A percentile compares a stretch with the other conserved stretches of the same genome.
These are phyloP conservation scores for Malassezia sympodialis DNA, from an alignment of 1,284 basidiomycete species.

Conservation along the genomic window DNA sequence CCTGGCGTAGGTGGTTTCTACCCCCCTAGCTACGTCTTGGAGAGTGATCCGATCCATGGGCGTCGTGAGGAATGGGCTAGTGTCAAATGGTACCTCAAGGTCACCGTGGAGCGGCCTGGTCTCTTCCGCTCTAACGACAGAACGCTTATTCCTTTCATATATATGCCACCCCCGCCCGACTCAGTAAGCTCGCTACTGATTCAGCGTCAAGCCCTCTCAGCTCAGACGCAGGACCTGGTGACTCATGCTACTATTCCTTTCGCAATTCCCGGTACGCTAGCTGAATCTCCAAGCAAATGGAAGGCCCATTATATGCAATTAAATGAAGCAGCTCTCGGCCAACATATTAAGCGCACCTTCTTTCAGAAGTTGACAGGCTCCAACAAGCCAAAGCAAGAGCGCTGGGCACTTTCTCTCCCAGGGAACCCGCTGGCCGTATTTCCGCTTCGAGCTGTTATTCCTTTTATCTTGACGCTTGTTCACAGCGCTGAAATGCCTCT, in stretches of 20 bases:
- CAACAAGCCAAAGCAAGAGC: constrained; percentile 14
- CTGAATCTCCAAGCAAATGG: constrained; percentile 15
- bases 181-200: constrained; percentile 16
- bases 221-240: constrained; percentile 20
- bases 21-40: constrained; percentile 17
- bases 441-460: constrained; percentile 25
- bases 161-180: constrained; percentile 31
- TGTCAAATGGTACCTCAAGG: constrained; percentile 40
- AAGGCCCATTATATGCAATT: constrained; percentile 1
- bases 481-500: constrained; percentile 11
- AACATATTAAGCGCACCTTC: constrained; percentile 6
- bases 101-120: constrained; percentile 34
- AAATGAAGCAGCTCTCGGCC: constrained; percentile 2
- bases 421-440: constrained; percentile 20
- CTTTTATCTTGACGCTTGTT: constrained; percentile 22
- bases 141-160: constrained; percentile 37
- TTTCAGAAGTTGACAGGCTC: constrained; percentile 11
- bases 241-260: background rate
- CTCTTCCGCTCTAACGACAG: constrained; percentile 32
- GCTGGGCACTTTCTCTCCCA: constrained; percentile 25
- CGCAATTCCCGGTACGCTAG: constrained; percentile 1
- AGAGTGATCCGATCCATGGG: constrained; percentile 10
- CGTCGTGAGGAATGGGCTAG: constrained; percentile 26
- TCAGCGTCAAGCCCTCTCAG: constrained; percentile 19
- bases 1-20: constrained; percentile 17